Base-by-base conservation (phyloP, 495 filamentous ascomycete genomes). In the Hypoxylon lenormandii region DNA sequence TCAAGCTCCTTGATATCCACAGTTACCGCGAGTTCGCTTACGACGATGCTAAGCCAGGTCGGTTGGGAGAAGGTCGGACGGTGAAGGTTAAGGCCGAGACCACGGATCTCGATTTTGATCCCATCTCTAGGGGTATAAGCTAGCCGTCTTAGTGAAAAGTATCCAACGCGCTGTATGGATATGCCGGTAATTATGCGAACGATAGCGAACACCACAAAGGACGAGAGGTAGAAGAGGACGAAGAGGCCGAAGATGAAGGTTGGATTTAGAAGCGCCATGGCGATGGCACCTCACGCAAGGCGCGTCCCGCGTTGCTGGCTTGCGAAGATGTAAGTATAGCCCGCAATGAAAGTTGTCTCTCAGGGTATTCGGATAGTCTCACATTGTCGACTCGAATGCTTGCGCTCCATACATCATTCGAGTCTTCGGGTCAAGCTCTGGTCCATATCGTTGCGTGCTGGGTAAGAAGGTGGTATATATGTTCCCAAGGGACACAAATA, bases 31-130 rank as follows among this genome's bases (percentile, higher is more conserved):
- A 97, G 79, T 64, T 97, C 94, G 59, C 87, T 89, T 50, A 98
- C 79, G 19, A 93, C 91, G 36, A 99, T 83, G 72, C 92, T 97
- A 64, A 97, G 80, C 95, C 95, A 99, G 78, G 96, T 97, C 49
- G 95, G 94, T 76, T 97, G 93, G 16, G 93, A 91, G 76, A 98
- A 98, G 13, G 95, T 97, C 6, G 95, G 94, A 7, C 93, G 88
- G 78, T 98, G 95, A 66, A 97, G 72, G 38, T 91, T 89, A 49
- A 98, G 82, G 19, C 95, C 93, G 38, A 98, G 81, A 42, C 93
- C 92, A 37, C 95, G 89, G 42, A 98, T 88, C 77, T 98, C 92
- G 73, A 99, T 87, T 66, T 90, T 90, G 60, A 97, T 74, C 55
- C 96, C 95, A 83, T 96, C 91, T 76, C 81, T 87, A 18, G 92